phyloP scores from a whole-genome alignment of 768 basidiomycete genomes.

The Cubamyces sp. region DNA sequence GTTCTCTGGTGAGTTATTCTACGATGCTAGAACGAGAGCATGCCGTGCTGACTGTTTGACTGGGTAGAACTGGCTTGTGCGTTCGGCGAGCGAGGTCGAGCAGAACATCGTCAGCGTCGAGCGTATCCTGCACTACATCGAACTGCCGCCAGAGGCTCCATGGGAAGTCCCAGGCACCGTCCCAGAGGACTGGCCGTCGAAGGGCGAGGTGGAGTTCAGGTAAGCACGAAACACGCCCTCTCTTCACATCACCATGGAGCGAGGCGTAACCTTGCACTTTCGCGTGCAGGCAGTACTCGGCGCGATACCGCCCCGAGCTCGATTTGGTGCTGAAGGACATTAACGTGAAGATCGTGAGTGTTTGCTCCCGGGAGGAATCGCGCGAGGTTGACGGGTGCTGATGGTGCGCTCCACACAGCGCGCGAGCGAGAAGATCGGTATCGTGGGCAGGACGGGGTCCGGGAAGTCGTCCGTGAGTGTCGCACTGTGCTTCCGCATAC shows the following conservation, averaged over 20 bases:
- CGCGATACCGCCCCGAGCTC: constrained; percentile 78
- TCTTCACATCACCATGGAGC: neutral
- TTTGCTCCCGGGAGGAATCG: neutral
- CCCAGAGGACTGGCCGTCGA: constrained; percentile 70
- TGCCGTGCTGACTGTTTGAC: neutral
- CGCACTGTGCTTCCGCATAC: neutral
- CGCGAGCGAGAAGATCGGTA: constrained; percentile 84
- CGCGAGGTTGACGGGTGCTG: neutral
- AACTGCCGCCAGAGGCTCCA: constrained; percentile 75
- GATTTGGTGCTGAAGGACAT: constrained; percentile 82
- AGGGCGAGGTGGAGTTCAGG: constrained; percentile 77
- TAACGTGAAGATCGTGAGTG: constrained; percentile 64
- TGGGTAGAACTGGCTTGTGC: constrained; percentile 77
- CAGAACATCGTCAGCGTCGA: constrained; percentile 91
- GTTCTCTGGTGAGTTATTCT: constrained; percentile 62
- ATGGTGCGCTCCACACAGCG: constrained; percentile 17
- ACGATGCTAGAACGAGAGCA: neutral
- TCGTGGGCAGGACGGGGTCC: constrained; percentile 82
- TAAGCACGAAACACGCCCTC: constrained; percentile 37
- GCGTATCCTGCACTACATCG: constrained; percentile 81
- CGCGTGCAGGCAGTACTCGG: constrained; percentile 61
- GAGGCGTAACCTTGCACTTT: neutral
- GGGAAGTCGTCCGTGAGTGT: constrained; percentile 71
- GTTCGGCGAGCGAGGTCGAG: constrained; percentile 85
- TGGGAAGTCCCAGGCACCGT: constrained; percentile 64